Base-by-base conservation (phyloP, 1,139 yeast species). In the Magnusiomyces tetraspermus region DNA sequence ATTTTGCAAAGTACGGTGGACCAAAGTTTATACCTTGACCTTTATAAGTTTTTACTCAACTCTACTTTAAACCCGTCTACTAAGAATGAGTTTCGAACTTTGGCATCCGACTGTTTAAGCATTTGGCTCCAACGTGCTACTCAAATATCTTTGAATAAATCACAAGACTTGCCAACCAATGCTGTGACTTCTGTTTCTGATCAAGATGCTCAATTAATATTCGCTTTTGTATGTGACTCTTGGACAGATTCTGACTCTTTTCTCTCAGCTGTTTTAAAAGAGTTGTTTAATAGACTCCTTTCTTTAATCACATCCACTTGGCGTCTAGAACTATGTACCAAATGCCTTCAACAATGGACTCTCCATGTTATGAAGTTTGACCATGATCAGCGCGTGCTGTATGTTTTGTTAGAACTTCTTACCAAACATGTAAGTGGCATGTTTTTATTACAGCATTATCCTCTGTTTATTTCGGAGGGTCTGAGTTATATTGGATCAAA, bases 171-270 rank as follows among this genome's bases (percentile, higher is more conserved):
- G 2, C 41, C 52, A 8, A 30, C 49, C 31, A 19, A 45, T 22
- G 42, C 48, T 38, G 52, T 53, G 19, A 23, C 49, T 15, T 48
- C 58, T 3, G 58, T 75, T 4, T 51, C 61, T 0, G 56, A 59
- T 11, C 63, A 66, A 1, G 68, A 63, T 19, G 67, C 74, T 3
- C 67, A 71, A 43, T 63, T 61, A 24, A 58, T 81, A 1, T 82
- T 82, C 61, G 71, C 72, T 37, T 83, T 77, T 62, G 75, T 84
- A 10, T 68, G 83, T 48, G 88, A 81, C 58, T 81, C 79, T 61
- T 80, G 89, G 80, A 80, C 80, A 51, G 85, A 81, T 51, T 78
- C 87, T 1, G 82, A 85, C 3, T 80, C 86, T 1, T 82, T 94
- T 0, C 68, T 85, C 37, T 80, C 83, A 5, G 84, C 83, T 59